Evolutionary conservation across 108 stramenopile genomes (phyloP).

Genomic region (Nitzschia sp.): DNA sequence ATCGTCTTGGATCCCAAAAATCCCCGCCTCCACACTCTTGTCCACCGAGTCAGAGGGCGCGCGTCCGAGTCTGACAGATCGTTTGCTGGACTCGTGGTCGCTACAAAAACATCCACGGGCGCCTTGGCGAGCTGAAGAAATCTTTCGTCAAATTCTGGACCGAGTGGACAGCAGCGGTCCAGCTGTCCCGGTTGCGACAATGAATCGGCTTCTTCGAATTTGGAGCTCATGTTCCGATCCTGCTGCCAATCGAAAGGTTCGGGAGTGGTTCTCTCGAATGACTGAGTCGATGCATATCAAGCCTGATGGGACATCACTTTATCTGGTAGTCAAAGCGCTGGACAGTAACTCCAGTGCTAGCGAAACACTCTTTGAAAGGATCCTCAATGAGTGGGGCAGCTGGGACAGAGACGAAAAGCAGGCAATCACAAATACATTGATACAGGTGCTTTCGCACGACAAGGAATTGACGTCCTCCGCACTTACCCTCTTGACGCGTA

Average conservation of each 20-base stretch:
- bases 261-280: constrained; percentile 36
- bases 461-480: neutral
- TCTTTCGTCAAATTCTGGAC: constrained; percentile 12
- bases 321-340: constrained; percentile 8
- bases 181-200: neutral
- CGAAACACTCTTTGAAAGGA: neutral
- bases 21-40: neutral
- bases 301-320: constrained; percentile 17
- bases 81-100: constrained; percentile 9
- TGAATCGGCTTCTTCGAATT: constrained; percentile 15
- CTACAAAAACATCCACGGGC: constrained; percentile 2
- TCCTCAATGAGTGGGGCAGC: constrained; percentile 22
- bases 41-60: neutral
- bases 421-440: constrained; percentile 5
- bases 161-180: neutral
- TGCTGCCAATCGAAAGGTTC: constrained; percentile 23
- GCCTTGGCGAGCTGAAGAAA: constrained; percentile 37
- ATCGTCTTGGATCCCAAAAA: constrained; percentile 22
- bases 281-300: constrained; percentile 1
- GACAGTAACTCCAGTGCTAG: neutral
- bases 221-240: constrained; percentile 27
- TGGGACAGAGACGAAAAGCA: neutral
- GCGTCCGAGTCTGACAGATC: neutral
- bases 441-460: neutral
- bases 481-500: neutral